These are phyloP conservation scores for Ceratocystis cacaofunesta DNA, from an alignment of 2,329 filamentous ascomycete genomes.

Conservation along the genomic window DNA sequence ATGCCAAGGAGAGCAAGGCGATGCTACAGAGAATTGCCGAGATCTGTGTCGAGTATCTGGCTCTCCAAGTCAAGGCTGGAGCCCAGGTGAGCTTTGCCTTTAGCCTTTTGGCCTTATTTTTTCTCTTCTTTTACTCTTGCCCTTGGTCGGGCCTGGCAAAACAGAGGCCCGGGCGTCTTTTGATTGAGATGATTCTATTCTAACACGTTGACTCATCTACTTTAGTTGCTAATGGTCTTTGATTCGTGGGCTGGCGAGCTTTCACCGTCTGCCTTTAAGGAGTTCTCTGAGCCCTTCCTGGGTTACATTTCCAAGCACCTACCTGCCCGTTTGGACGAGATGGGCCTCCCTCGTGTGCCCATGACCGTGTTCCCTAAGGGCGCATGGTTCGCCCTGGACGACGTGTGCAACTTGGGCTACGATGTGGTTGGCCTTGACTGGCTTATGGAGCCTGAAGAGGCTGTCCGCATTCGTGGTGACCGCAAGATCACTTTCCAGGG, in stretches of 20 bases:
- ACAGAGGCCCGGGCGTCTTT: neutral
- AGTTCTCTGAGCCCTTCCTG: constrained; percentile 77
- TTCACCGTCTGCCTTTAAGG: constrained; percentile 65
- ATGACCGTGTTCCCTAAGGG: constrained; percentile 99
- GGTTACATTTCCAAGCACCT: constrained; percentile 69
- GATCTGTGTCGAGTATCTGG: constrained; percentile 87
- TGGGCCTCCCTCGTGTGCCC: constrained; percentile 66
- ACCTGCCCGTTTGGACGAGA: constrained; percentile 55
- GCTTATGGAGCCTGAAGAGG: constrained; percentile 77
- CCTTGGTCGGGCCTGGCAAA: neutral
- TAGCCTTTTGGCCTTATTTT: neutral
- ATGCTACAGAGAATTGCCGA: constrained; percentile 84
- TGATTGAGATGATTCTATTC: too few species aligned
- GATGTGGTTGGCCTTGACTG: constrained; percentile 91
- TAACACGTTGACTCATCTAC: neutral
- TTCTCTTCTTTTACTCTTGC: neutral
- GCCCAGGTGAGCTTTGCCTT: constrained; percentile 50
- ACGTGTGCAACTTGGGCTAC: constrained; percentile 77
- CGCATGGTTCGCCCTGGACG: constrained; percentile 85
- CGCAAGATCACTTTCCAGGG: constrained; percentile 71
- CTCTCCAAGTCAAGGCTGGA: constrained; percentile 79
- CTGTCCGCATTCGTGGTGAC: constrained; percentile 62
- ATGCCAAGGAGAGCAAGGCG: constrained; percentile 63
- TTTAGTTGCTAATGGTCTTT: constrained; percentile 79
- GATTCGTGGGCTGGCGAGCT: constrained; percentile 97